Evolutionary conservation across 352 stramenopile genomes (phyloP).

Genomic region (Phytophthora constricta): DNA sequence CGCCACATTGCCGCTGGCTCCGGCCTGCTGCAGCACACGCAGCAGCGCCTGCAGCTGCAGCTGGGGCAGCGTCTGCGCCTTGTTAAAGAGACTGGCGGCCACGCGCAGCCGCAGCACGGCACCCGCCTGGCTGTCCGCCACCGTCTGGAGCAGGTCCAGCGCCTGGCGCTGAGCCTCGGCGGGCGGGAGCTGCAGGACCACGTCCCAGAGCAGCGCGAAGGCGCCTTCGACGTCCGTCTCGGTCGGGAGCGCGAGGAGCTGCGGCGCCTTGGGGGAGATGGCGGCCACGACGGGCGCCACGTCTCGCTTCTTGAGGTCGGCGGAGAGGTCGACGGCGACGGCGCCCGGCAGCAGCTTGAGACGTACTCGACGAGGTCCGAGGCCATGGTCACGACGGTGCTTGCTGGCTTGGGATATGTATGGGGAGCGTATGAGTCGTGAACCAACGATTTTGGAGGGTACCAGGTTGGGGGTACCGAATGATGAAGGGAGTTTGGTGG

Average conservation of each 20-base stretch:
- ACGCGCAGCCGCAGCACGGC: slow-evolving; percentile 75
- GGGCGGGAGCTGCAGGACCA: slow-evolving; percentile 46
- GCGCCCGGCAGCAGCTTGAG: slow-evolving; percentile 71
- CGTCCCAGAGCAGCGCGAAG: slow-evolving; percentile 74
- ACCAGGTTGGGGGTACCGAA: too few relatives aligned
- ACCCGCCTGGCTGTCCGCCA: slow-evolving; percentile 61
- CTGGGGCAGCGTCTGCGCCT: slow-evolving; percentile 57
- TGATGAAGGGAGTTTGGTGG: too few relatives aligned
- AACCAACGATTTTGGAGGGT: too few relatives aligned
- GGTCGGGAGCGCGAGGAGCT: slow-evolving; percentile 68
- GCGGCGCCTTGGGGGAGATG: slow-evolving; percentile 55
- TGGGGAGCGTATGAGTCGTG: too few relatives aligned
- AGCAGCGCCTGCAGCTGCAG: slow-evolving; percentile 78
- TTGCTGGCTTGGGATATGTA: too few relatives aligned
- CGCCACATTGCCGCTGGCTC: slow-evolving; percentile 59
- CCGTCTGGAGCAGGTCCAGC: slow-evolving; percentile 54
- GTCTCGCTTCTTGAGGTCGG: slow-evolving; percentile 75
- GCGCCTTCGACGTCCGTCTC: slow-evolving; percentile 82
- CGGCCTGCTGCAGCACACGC: slow-evolving; percentile 63
- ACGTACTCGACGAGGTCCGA: slow-evolving; percentile 80
- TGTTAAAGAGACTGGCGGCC: slow-evolving; percentile 80
- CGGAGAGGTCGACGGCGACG: slow-evolving; percentile 49
- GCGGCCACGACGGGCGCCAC: slow-evolving; percentile 51
- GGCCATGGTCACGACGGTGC: slow-evolving; percentile 27
- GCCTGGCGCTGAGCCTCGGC: slow-evolving; percentile 41